Percentiles rank a stretch among this genome's conserved stretches.
Conservation (phyloP, 768 basidiomycete species). For the Gymnopilus dilepis region DNA sequence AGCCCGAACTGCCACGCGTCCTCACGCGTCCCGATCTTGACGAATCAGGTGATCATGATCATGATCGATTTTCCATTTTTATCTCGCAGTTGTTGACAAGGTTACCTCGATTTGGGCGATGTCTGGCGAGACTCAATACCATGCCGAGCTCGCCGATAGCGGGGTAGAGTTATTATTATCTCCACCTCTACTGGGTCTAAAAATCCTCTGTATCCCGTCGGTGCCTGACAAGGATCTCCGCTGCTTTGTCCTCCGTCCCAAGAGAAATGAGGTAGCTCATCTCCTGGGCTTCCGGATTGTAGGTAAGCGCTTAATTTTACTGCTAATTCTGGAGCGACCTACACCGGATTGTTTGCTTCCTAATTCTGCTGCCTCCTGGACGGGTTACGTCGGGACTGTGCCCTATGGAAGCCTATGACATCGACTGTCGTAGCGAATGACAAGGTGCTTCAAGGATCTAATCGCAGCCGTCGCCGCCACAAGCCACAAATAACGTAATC, state of each 20-base stretch:
- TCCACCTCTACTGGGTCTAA: not conserved
- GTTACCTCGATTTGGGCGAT: constrained; percentile 7
- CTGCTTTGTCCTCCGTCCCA: not conserved
- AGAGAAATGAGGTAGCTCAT: not conserved
- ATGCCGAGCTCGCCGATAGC: constrained; percentile 6
- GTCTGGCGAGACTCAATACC: not conserved
- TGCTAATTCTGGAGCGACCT: not conserved
- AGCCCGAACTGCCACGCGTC: constrained; percentile 13
- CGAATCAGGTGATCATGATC: constrained; percentile 37
- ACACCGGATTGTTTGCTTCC: not conserved
- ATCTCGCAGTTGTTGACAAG: constrained; percentile 6
- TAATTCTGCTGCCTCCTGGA: not conserved
- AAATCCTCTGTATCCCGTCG: constrained; percentile 34
- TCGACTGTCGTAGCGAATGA: not conserved
- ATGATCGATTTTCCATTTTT: constrained; percentile 39
- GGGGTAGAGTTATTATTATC: not conserved
- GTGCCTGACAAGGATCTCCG: constrained; percentile 30
- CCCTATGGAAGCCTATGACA: not conserved
- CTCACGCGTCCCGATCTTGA: constrained; percentile 28
- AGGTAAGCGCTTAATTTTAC: not conserved
- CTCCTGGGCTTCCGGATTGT: not conserved
- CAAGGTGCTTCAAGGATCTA: not conserved
- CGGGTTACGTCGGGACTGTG: not conserved
- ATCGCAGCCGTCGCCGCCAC: not conserved
- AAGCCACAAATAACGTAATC: not conserved